A percentile compares a stretch with the other conserved stretches of the same genome.
Evolutionary conservation across 1,284 basidiomycete species (phyloP).

Genomic region (Naganishia liquefaciens): DNA sequence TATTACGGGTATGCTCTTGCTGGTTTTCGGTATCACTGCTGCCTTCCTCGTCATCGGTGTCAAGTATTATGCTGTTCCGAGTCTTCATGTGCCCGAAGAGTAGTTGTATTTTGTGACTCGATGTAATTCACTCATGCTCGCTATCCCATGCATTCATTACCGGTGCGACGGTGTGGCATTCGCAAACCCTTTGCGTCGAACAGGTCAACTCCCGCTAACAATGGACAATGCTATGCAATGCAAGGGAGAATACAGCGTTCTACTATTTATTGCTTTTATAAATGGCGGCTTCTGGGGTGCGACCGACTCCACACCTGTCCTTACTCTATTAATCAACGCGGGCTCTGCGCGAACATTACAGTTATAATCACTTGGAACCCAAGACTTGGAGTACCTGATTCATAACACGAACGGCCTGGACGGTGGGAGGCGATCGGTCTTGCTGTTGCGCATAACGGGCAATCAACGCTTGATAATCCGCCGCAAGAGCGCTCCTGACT

Average conservation of each 20-base stretch:
- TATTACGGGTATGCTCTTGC: slow-evolving; percentile 15
- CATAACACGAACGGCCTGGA: slow-evolving; percentile 28
- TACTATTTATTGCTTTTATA: too few species aligned
- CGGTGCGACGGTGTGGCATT: background rate
- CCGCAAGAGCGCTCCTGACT: slow-evolving; percentile 25
- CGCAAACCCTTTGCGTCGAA: too few species aligned
- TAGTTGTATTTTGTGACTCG: slow-evolving; percentile 6
- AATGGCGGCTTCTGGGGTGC: background rate
- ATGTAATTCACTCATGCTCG: background rate
- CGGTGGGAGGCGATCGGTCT: slow-evolving; percentile 24
- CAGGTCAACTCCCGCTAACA: too few species aligned
- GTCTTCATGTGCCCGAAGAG: slow-evolving; percentile 22
- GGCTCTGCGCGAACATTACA: background rate
- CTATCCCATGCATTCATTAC: background rate
- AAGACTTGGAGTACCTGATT: slow-evolving; percentile 23
- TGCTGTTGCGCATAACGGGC: slow-evolving; percentile 21
- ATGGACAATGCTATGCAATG: too few species aligned
- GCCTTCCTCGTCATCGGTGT: slow-evolving; percentile 19
- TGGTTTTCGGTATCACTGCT: slow-evolving; percentile 22
- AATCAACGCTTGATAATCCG: slow-evolving; percentile 25
- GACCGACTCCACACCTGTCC: background rate
- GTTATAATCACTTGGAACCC: slow-evolving; percentile 18
- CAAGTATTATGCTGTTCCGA: slow-evolving; percentile 24
- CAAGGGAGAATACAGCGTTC: too few species aligned
- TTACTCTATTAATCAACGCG: background rate